These are phyloP conservation scores for Nakazawaea molendinolei DNA, from an alignment of 805 yeast genomes.

Conservation along the genomic window DNA sequence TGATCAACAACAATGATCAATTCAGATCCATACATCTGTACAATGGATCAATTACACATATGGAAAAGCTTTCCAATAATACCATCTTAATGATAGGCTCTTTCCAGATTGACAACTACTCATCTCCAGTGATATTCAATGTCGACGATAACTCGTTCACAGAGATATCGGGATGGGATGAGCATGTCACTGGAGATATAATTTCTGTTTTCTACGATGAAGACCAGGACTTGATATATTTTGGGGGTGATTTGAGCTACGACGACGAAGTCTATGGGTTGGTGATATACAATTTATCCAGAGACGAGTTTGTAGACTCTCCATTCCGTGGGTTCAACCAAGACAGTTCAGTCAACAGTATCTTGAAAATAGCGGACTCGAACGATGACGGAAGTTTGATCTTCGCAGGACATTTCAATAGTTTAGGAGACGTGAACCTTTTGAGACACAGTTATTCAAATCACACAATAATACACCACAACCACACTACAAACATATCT, in stretches of 20 bases:
- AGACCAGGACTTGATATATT: constrained; percentile 45
- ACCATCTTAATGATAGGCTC: constrained; percentile 6
- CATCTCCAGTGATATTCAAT: constrained; percentile 9
- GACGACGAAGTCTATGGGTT: constrained; percentile 45
- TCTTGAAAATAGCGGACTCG: constrained; percentile 37
- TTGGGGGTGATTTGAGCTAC: constrained; percentile 73
- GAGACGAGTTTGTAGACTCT: constrained; percentile 35
- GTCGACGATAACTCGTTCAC: background rate
- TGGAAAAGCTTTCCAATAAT: background rate
- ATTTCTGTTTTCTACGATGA: constrained; percentile 40
- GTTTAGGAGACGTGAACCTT: constrained; percentile 47
- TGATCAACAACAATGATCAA: constrained; percentile 3
- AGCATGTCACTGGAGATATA: constrained; percentile 32
- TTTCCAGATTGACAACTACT: constrained; percentile 2
- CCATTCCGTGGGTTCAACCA: constrained; percentile 75
- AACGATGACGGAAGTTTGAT: constrained; percentile 43
- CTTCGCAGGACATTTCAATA: constrained; percentile 73
- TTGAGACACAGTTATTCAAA: constrained; percentile 29
- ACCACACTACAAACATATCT: constrained; percentile 23
- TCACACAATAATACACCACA: constrained; percentile 7
- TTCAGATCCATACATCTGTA: constrained; percentile 5
- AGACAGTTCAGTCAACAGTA: constrained; percentile 54
- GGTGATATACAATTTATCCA: constrained; percentile 51
- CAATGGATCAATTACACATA: constrained; percentile 4
- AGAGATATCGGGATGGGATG: constrained; percentile 17